Evolutionary conservation across 2,329 filamentous ascomycete genomes (phyloP).

Genomic region (Colletotrichum lentis): DNA sequence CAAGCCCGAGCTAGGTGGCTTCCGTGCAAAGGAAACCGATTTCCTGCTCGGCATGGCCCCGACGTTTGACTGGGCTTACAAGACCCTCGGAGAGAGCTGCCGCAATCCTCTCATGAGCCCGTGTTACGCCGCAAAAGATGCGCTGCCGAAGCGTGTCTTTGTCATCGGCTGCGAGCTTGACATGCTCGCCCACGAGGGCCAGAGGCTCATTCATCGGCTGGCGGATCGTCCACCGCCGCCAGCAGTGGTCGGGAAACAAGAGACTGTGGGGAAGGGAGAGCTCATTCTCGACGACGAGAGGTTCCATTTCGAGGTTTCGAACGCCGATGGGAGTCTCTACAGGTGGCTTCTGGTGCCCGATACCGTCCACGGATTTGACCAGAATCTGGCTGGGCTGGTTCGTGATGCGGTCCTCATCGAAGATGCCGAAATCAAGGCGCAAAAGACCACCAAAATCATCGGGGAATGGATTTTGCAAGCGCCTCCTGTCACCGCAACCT

Average conservation of each 20-base stretch:
- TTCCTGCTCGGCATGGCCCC: slow-evolving; percentile 38
- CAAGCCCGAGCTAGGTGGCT: slow-evolving; percentile 40
- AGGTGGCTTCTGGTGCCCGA: slow-evolving; percentile 48
- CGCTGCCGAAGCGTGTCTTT: slow-evolving; percentile 49
- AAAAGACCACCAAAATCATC: slow-evolving; percentile 41
- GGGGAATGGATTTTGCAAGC: slow-evolving; percentile 43
- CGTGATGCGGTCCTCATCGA: slow-evolving; percentile 40
- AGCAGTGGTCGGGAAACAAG: slow-evolving; percentile 44
- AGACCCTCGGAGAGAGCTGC: slow-evolving; percentile 43
- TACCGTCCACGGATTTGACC: slow-evolving; percentile 45
- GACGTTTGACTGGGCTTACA: slow-evolving; percentile 48
- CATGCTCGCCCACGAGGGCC: slow-evolving; percentile 52
- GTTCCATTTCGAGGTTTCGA: slow-evolving; percentile 42
- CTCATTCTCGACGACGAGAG: slow-evolving; percentile 44
- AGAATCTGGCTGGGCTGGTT: slow-evolving; percentile 37
- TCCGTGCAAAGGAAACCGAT: slow-evolving; percentile 37
- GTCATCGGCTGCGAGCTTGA: slow-evolving; percentile 51
- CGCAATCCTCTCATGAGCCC: slow-evolving; percentile 49
- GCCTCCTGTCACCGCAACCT: slow-evolving; percentile 10
- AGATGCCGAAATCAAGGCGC: slow-evolving; percentile 42
- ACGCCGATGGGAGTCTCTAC: slow-evolving; percentile 39
- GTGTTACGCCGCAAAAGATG: slow-evolving; percentile 44
- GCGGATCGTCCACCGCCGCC: slow-evolving; percentile 45
- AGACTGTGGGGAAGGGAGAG: slow-evolving; percentile 38
- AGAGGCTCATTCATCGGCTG: slow-evolving; percentile 49